A percentile compares a stretch with the other conserved stretches of the same genome.
Conservation (phyloP, 176 grass and related monocot species). For the Dactylis glomerata region DNA sequence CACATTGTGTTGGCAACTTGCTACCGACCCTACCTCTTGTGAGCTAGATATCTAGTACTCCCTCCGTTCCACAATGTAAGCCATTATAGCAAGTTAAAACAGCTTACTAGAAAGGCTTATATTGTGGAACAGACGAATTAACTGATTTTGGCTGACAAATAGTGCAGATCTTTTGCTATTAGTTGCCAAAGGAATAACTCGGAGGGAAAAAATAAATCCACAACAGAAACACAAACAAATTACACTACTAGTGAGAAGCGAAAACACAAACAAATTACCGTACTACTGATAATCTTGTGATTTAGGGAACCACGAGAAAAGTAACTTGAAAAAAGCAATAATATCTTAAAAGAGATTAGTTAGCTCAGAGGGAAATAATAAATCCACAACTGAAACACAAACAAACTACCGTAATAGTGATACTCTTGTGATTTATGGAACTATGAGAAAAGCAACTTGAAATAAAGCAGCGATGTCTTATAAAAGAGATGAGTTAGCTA, state of each 20-base stretch:
- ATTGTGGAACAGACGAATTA: too few relatives aligned
- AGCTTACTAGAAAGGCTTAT: too few relatives aligned
- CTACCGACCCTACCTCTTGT: not conserved
- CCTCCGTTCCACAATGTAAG: too few relatives aligned
- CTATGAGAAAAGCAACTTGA: not conserved
- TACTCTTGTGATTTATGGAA: too few relatives aligned
- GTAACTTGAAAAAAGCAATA: too few relatives aligned
- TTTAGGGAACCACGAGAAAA: too few relatives aligned
- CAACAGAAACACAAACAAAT: not conserved
- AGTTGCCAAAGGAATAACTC: not conserved
- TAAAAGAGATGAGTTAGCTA: not conserved
- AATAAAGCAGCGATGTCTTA: not conserved
- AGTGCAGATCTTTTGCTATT: not conserved
- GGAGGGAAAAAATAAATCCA: not conserved
- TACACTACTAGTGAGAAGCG: too few relatives aligned
- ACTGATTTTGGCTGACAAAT: not conserved
- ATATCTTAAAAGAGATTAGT: too few relatives aligned
- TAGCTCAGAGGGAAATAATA: not conserved
- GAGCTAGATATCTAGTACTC: not conserved
- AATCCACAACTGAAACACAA: not conserved
- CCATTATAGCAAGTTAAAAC: too few relatives aligned
- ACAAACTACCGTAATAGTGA: not conserved
- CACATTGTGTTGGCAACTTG: not conserved
- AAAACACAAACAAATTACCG: not conserved
- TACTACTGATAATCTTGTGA: not conserved